Evolutionary conservation across 1,284 basidiomycete species (phyloP).

Genomic region (Pyrrhoderma lamaoense): DNA sequence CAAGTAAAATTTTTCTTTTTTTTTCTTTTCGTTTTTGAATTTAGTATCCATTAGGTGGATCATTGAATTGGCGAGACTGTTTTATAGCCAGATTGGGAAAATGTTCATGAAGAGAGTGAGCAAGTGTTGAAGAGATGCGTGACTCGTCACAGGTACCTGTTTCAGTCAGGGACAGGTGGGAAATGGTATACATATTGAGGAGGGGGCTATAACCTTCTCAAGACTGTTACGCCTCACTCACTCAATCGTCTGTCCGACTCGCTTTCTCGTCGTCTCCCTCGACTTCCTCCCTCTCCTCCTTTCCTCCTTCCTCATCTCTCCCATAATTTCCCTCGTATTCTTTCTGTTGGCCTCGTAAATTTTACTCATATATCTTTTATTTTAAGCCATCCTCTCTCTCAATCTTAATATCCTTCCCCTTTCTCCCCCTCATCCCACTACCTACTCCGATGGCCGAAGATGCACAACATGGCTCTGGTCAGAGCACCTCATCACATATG

Average conservation of each 20-base stretch:
- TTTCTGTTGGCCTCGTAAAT: conserved; percentile 16
- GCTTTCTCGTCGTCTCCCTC: conserved; percentile 18
- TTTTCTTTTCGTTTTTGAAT: too few species aligned
- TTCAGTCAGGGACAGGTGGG: too few species aligned
- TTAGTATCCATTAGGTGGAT: too few species aligned
- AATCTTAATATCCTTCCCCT: conserved; percentile 19
- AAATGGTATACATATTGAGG: too few species aligned
- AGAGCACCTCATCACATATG: conserved; percentile 76
- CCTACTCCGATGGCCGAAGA: conserved; percentile 30
- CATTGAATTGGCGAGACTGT: too few species aligned
- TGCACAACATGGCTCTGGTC: conserved; percentile 27
- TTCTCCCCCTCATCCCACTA: conserved; percentile 12
- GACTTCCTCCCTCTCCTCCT: conserved; percentile 20
- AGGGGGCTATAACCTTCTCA: too few species aligned
- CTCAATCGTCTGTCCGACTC: background rate
- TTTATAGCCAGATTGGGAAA: too few species aligned
- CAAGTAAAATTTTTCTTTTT: too few species aligned
- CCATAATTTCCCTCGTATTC: background rate
- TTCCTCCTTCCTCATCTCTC: conserved; percentile 21
- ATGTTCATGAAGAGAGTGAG: too few species aligned
- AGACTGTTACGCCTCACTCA: too few species aligned
- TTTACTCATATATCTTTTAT: conserved; percentile 26
- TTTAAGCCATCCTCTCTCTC: conserved; percentile 18
- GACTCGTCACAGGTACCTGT: too few species aligned
- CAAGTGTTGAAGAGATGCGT: too few species aligned